Evolutionary conservation across 352 stramenopile genomes (phyloP).

Genomic region (Globisporangium acanthophoron): DNA sequence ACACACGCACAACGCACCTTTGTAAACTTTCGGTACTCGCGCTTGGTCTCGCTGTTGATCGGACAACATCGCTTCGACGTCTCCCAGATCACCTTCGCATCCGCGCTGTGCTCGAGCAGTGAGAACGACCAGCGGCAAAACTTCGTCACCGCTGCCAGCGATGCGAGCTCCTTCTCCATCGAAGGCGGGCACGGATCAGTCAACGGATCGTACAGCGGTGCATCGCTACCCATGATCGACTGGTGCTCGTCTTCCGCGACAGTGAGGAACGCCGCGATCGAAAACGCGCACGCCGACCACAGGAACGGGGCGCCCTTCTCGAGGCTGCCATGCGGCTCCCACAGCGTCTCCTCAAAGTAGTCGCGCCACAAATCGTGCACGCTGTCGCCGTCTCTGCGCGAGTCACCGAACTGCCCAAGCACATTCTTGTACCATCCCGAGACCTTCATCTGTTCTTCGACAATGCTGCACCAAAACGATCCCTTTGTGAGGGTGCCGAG

Average conservation of each 20-base stretch:
- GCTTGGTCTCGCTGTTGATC: slow-evolving; percentile 81
- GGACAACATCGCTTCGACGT: slow-evolving; percentile 81
- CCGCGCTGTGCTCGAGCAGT: slow-evolving; percentile 74
- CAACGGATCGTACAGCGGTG: slow-evolving; percentile 43
- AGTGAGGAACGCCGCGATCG: slow-evolving; percentile 67
- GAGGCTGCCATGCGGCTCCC: slow-evolving; percentile 80
- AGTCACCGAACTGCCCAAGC: slow-evolving; percentile 56
- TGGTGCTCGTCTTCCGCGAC: slow-evolving; percentile 59
- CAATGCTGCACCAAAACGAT: slow-evolving; percentile 44
- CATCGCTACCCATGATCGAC: slow-evolving; percentile 10
- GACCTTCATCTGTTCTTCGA: slow-evolving; percentile 55
- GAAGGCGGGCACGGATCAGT: slow-evolving; percentile 48
- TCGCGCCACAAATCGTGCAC: slow-evolving; percentile 79
- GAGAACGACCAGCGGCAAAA: slow-evolving; percentile 87
- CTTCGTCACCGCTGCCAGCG: slow-evolving; percentile 68
- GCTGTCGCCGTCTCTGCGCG: slow-evolving; percentile 42
- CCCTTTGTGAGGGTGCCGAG: neutral
- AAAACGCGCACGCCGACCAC: slow-evolving; percentile 81
- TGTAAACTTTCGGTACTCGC: slow-evolving; percentile 85
- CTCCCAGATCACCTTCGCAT: slow-evolving; percentile 87
- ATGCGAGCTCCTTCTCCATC: slow-evolving; percentile 81
- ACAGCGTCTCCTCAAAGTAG: slow-evolving; percentile 86
- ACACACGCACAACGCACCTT: slow-evolving; percentile 35
- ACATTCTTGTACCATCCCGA: slow-evolving; percentile 69
- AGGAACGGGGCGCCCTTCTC: slow-evolving; percentile 83